A percentile compares a stretch with the other conserved stretches of the same genome.
Conservation (phyloP, 2,329 filamentous ascomycete species). For the Trichoderma polysporum region DNA sequence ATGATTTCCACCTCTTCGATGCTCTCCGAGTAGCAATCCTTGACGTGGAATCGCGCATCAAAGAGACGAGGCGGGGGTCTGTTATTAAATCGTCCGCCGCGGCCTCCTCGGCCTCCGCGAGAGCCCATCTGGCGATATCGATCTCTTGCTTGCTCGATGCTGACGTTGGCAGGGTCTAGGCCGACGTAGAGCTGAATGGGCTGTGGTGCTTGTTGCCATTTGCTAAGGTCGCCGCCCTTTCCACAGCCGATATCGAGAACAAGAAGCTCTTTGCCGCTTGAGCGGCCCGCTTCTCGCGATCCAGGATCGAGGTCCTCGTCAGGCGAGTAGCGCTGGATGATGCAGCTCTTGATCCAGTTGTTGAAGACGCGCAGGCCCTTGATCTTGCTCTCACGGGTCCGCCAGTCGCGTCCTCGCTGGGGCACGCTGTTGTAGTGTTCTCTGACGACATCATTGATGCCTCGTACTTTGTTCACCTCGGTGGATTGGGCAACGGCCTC, state of each 20-base stretch:
- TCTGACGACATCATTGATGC: conserved; percentile 79
- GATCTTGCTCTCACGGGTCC: conserved; percentile 90
- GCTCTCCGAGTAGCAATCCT: conserved; percentile 88
- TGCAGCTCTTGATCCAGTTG: conserved; percentile 97
- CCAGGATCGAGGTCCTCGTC: conserved; percentile 69
- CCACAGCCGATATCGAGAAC: conserved; percentile 95
- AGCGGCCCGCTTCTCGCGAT: conserved; percentile 53
- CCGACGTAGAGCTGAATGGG: conserved; percentile 91
- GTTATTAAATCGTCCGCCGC: conserved; percentile 46
- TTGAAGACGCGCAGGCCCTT: conserved; percentile 94
- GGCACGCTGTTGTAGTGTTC: conserved; percentile 97
- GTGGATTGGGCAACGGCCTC: conserved; percentile 36
- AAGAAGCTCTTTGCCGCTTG: conserved; percentile 62
- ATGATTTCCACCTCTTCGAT: conserved; percentile 81
- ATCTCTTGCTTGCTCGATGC: conserved; percentile 84
- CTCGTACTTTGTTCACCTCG: conserved; percentile 43
- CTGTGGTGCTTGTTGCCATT: conserved; percentile 95
- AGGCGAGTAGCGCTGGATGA: conserved; percentile 94
- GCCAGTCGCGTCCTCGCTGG: conserved; percentile 90
- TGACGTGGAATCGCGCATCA: conserved; percentile 82
- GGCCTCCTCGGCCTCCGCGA: conserved; percentile 56
- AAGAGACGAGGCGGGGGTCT: conserved; percentile 62
- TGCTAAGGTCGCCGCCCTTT: conserved; percentile 91
- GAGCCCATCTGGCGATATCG: conserved; percentile 73
- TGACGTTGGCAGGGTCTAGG: conserved; percentile 87